Percentiles rank a stretch among this genome's conserved stretches.
Conservation (phyloP, 2,329 filamentous ascomycete species). For the Cercospora sojina region DNA sequence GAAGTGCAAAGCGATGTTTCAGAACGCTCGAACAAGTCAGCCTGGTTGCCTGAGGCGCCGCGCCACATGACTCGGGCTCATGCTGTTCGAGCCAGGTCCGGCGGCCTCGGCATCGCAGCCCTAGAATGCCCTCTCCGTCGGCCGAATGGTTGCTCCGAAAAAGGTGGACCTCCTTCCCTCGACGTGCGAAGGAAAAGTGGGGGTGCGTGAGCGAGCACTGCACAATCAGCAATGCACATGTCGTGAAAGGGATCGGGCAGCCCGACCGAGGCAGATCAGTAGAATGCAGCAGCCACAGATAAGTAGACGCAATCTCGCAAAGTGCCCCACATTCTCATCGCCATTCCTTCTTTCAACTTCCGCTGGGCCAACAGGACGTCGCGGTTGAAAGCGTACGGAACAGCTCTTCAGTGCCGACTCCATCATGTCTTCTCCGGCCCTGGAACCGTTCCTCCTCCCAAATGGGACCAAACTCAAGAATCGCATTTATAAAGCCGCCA, state of each 20-base stretch:
- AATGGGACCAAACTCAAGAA: conserved; percentile 22
- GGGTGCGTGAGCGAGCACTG: not conserved
- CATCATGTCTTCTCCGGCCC: conserved; percentile 1
- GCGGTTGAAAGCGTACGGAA: not conserved
- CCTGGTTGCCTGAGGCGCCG: not conserved
- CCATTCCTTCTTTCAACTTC: not conserved
- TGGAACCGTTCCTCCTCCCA: conserved; percentile 15
- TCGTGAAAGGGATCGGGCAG: not conserved
- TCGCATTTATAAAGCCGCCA: conserved; percentile 24
- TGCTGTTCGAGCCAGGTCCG: not conserved
- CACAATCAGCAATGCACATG: not conserved
- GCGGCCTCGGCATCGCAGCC: not conserved
- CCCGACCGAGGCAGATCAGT: not conserved
- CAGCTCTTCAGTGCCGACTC: not conserved
- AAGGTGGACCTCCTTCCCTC: not conserved
- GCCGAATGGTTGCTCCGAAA: conserved; percentile 1
- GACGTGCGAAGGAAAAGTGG: not conserved
- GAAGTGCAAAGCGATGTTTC: not conserved
- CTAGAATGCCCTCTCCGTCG: not conserved
- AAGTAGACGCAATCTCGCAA: not conserved
- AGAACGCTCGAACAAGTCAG: not conserved
- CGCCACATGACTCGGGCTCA: too few species aligned
- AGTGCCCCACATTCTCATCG: not conserved
- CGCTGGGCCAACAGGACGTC: not conserved
- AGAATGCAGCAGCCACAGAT: not conserved